Evolutionary conservation across 495 filamentous ascomycete genomes (phyloP).

Genomic region (Penicillium robsamsonii): DNA sequence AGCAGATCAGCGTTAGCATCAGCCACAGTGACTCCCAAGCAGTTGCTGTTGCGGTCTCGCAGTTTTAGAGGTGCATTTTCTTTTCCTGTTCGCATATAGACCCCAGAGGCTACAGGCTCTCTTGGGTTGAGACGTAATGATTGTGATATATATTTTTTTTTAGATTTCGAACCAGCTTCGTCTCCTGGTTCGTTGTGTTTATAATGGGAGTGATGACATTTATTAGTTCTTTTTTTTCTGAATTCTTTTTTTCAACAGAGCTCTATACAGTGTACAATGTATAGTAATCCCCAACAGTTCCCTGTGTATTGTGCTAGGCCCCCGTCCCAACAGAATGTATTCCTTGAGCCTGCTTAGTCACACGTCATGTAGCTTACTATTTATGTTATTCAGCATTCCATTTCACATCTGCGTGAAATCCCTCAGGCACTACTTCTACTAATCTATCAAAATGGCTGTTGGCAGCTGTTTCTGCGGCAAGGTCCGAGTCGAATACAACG

Average conservation of each 20-base stretch:
- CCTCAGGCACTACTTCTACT: too few relatives aligned
- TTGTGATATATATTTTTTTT: conserved; percentile 31
- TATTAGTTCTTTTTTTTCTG: conserved; percentile 14
- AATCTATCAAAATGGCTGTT: conserved; percentile 22
- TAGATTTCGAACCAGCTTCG: conserved; percentile 29
- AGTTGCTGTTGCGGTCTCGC: conserved; percentile 86
- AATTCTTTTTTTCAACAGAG: background rate
- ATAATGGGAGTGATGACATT: conserved; percentile 35
- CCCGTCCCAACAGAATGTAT: too few relatives aligned
- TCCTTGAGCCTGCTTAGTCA: too few relatives aligned
- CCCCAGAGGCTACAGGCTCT: conserved; percentile 3
- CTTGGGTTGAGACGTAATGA: conserved; percentile 31
- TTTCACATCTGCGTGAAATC: too few relatives aligned
- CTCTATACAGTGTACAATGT: background rate
- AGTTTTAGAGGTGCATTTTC: conserved; percentile 46
- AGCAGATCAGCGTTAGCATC: conserved; percentile 85
- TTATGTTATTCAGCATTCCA: background rate
- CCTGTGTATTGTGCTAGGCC: too few relatives aligned
- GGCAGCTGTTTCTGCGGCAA: conserved; percentile 36
- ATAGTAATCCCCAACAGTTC: background rate
- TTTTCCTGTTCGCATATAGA: conserved; percentile 14
- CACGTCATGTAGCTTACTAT: too few relatives aligned
- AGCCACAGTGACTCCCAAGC: conserved; percentile 91
- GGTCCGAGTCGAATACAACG: conserved; percentile 27
- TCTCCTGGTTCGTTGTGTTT: conserved; percentile 34